Evolutionary conservation across 306 rosid genomes (phyloP).

Genomic region (Biancaea sappan): DNA sequence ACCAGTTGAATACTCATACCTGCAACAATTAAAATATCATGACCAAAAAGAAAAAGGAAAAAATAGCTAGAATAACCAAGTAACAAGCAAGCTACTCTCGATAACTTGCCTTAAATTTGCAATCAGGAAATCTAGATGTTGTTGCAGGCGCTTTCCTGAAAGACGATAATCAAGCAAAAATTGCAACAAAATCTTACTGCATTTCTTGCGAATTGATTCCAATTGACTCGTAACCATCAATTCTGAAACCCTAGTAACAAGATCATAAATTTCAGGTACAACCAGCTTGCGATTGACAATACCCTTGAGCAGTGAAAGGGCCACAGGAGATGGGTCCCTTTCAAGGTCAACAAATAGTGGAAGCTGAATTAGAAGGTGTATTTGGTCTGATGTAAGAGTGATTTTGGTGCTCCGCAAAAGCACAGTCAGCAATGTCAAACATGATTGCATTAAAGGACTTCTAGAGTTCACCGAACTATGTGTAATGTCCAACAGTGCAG

Average conservation of each 20-base stretch:
- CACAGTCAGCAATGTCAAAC: conserved; percentile 68
- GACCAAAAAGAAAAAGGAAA: neutral
- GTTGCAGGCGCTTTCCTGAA: conserved; percentile 75
- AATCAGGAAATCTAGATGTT: conserved; percentile 76
- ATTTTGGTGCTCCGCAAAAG: conserved; percentile 72
- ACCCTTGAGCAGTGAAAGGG: conserved; percentile 84
- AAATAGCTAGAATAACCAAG: neutral
- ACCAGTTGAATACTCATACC: conserved; percentile 90
- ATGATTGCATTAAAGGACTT: conserved; percentile 82
- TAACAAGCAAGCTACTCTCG: neutral
- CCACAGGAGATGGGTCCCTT: conserved; percentile 68
- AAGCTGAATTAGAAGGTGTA: conserved; percentile 67
- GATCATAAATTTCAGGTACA: conserved; percentile 89
- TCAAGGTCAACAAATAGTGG: conserved; percentile 83
- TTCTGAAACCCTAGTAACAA: conserved; percentile 73
- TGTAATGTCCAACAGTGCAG: conserved; percentile 68
- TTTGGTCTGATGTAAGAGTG: conserved; percentile 72
- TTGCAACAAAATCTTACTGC: conserved; percentile 80
- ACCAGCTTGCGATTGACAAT: conserved; percentile 73
- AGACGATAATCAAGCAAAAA: conserved; percentile 82
- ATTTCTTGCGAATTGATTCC: conserved; percentile 71
- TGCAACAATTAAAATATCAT: conserved; percentile 34
- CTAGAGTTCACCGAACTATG: conserved; percentile 57
- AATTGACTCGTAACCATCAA: conserved; percentile 94
- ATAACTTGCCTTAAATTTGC: conserved; percentile 70